Base-by-base conservation (phyloP, 1,284 basidiomycete genomes). In the Microstroma glucosiphilum region DNA sequence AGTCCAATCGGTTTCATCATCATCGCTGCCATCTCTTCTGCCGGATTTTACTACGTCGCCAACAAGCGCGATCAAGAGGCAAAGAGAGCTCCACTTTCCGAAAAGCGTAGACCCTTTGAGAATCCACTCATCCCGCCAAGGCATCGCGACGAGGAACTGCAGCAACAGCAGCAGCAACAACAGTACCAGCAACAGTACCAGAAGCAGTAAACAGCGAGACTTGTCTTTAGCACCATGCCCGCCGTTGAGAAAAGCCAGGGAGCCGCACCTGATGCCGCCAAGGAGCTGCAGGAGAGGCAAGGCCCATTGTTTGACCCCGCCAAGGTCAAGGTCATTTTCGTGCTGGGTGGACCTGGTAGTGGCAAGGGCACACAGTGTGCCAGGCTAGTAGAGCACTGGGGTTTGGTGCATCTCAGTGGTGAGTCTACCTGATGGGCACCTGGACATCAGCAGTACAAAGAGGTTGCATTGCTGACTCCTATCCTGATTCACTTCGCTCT, bases 311-410 rank as follows among this genome's bases (percentile, higher is more conserved):
- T 96, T 75, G 86, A 91, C 78, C 80, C 82, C 51, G 80, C 80
- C 59, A 87, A 92, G 69, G 88, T 96, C 69, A 88, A 86, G 25
- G 92, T 99, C 65, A 84, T 98, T 72, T 99, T 92, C 76, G 93
- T 98, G 19, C 88, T 99, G 23, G 96, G 96, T 48, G 96, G 96
- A 0, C 96, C 96, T 23, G 96, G 96, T 61, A 92, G 92, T 70
- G 93, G 94, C 69, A 99, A 98, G 81, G 96, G 96, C 58, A 99
- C 96, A 0, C 96, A 98, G 80, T 97, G 92, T 77, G 86, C 84
- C 40, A 85, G 84, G 63, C 87, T 98, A 60, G 94, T 96, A n/a
- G 73, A 87, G 57, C 89, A 92, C 63, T 96, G 90, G 78, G 85
- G 85, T 57, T 98, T 98, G 80, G 89, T 87, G 73, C 96, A 99